Conservation (phyloP, 805 yeast genomes). For the Yarrowia divulgata region DNA sequence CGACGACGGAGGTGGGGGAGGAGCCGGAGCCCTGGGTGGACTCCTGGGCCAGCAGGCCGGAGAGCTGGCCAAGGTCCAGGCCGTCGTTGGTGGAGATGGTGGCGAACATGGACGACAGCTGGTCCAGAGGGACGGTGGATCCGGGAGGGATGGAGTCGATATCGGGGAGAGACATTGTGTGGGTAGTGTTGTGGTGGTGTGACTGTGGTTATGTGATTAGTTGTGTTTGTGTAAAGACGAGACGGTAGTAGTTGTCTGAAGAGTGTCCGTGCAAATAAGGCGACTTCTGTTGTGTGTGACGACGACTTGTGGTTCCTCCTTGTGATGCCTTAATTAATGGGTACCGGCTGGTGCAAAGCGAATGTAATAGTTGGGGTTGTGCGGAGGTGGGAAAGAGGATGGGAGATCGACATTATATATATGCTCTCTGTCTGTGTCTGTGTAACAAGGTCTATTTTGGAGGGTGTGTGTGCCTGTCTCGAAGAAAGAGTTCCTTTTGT, state of each 20-base stretch:
- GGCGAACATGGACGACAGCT: slow-evolving; percentile 38
- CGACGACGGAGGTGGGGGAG: slow-evolving; percentile 19
- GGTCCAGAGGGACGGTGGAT: slow-evolving; percentile 37
- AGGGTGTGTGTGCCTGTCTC: neutral
- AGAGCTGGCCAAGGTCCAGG: slow-evolving; percentile 25
- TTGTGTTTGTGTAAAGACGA: no score
- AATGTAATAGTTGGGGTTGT: slow-evolving; percentile 24
- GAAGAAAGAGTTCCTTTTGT: slow-evolving; percentile 2
- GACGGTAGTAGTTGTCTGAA: neutral
- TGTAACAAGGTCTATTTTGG: neutral
- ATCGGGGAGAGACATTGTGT: slow-evolving; percentile 22
- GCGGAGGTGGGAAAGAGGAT: neutral
- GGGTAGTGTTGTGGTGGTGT: neutral
- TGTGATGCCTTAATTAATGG: neutral
- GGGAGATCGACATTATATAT: slow-evolving; percentile 25
- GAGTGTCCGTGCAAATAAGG: neutral
- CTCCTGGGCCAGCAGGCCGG: slow-evolving; percentile 20
- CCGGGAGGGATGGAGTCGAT: slow-evolving; percentile 38
- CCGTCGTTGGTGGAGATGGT: slow-evolving; percentile 36
- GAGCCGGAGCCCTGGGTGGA: slow-evolving; percentile 16
- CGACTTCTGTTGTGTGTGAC: neutral
- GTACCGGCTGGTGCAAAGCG: slow-evolving; percentile 3
- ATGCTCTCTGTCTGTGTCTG: neutral
- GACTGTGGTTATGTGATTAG: neutral
- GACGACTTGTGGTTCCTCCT: no score